Evolutionary conservation across 768 basidiomycete genomes (phyloP).

Genomic region (Boletus fagicola): DNA sequence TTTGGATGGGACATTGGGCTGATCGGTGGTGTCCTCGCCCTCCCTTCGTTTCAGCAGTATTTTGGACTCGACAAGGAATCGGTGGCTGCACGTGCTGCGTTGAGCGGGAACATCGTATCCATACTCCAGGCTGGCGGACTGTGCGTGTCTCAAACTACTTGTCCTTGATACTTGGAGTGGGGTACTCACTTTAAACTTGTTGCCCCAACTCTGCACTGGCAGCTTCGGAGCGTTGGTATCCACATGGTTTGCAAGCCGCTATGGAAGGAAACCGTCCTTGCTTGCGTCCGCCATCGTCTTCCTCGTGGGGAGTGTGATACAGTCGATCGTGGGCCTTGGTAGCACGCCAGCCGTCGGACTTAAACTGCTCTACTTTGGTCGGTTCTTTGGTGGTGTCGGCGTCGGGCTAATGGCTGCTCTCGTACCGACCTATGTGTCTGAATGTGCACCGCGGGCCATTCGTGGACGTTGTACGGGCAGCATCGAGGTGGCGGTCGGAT

Average conservation of each 20-base stretch:
- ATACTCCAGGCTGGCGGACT: slow-evolving; percentile 38
- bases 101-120: slow-evolving; percentile 40
- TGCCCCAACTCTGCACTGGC: neutral
- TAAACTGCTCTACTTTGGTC: slow-evolving; percentile 33
- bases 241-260: slow-evolving; percentile 30
- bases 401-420: slow-evolving; percentile 39
- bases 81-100: slow-evolving; percentile 21
- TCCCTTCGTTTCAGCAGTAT: slow-evolving; percentile 37
- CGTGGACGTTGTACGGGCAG: slow-evolving; percentile 38
- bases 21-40: slow-evolving; percentile 36
- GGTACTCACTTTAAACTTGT: neutral
- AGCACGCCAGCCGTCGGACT: slow-evolving; percentile 26
- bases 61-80: slow-evolving; percentile 33
- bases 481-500: slow-evolving; percentile 32
- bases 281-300: slow-evolving; percentile 33
- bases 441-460: slow-evolving; percentile 37
- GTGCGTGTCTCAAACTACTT: slow-evolving; percentile 15
- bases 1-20: slow-evolving; percentile 40
- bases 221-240: slow-evolving; percentile 29
- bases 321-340: slow-evolving; percentile 35
- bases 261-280: slow-evolving; percentile 37
- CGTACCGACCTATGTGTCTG: slow-evolving; percentile 38
- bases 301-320: slow-evolving; percentile 35
- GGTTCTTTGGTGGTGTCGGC: slow-evolving; percentile 51
- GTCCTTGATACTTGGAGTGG: too few species aligned